Base-by-base conservation (phyloP, 306 rosid species). In the Glycine soja region DNA sequence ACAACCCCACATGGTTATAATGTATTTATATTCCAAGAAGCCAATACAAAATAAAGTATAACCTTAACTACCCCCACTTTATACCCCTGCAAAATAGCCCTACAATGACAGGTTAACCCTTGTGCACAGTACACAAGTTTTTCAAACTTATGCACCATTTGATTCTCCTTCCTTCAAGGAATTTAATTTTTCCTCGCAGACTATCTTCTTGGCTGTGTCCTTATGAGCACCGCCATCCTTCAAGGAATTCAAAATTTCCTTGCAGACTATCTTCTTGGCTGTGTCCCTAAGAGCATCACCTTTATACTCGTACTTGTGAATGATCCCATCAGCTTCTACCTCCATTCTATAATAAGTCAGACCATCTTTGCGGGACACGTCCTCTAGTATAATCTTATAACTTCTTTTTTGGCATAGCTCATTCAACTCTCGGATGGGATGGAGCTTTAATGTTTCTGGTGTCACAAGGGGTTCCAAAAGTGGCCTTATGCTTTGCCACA, bases 381-480 rank as follows among this genome's bases (percentile, higher is more conserved):
- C 71, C 61, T 89, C 84, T 19, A 70, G 30, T 70, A 59, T 38
- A 2, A 0, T 32, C 1, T 3, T 53, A 66, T 80, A 92, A 10
- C 72, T 54, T 78, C 34, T 45, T 62, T 80, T 79, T 1, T 86
- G 89, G 88, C 94, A 91, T 1, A 86, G 62, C 61, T 88, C 89
- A 0, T 8, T 48, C 42, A 94, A 62, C 73, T 94, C 98, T 57
- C 85, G 73, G 19, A 46, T 73, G 0, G 98, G 97, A 48, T 92
- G 91, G 19, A 75, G 50, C 68, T 19, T 78, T 8, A 89, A 4
- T 0, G 97, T 94, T 48, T 88, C 89, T 0, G 93, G 97, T 9
- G 97, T 90, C 11, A 94, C 15, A 34, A 94, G 82, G 3, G 97
- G 97, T 77, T 92, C 95, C 78, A 94, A 75, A 18, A 94, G 87